Conservation (phyloP, 2,329 filamentous ascomycete species). For the Aspergillus niger region DNA sequence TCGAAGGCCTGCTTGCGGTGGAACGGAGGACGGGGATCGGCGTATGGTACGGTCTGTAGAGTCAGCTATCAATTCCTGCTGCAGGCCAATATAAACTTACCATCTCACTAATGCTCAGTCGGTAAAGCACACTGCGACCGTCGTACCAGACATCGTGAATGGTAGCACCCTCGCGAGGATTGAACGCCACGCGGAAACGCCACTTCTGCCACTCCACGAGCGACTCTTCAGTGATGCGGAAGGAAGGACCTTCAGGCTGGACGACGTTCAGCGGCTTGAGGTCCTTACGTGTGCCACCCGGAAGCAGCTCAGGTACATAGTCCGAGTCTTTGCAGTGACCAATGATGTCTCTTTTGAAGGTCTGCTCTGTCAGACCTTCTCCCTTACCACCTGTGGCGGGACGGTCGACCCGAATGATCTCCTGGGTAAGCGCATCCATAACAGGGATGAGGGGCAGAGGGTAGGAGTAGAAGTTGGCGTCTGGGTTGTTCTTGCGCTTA, state of each 20-base stretch:
- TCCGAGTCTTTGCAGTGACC: slow-evolving; percentile 56
- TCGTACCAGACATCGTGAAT: slow-evolving; percentile 71
- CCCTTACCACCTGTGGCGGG: slow-evolving; percentile 55
- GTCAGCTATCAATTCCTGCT: slow-evolving; percentile 1
- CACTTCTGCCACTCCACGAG: slow-evolving; percentile 65
- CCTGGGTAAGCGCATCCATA: slow-evolving; percentile 59
- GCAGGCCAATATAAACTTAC: slow-evolving; percentile 32
- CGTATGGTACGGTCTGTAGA: slow-evolving; percentile 59
- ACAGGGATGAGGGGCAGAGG: slow-evolving; percentile 56
- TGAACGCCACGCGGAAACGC: slow-evolving; percentile 64
- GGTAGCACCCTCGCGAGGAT: slow-evolving; percentile 66
- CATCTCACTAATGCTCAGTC: slow-evolving; percentile 70
- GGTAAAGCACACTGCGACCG: slow-evolving; percentile 65
- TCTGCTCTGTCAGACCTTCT: slow-evolving; percentile 50
- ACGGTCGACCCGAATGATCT: slow-evolving; percentile 60
- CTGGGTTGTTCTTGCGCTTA: slow-evolving; percentile 46
- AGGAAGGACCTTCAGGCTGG: slow-evolving; percentile 70
- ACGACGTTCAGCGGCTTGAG: slow-evolving; percentile 71
- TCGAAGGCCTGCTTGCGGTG: slow-evolving; percentile 73
- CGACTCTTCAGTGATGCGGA: slow-evolving; percentile 49
- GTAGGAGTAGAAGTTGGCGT: slow-evolving; percentile 65
- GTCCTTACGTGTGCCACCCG: slow-evolving; percentile 48
- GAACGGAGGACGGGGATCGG: slow-evolving; percentile 65
- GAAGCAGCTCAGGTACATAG: slow-evolving; percentile 55
- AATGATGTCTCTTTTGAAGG: slow-evolving; percentile 51